Evolutionary conservation across 306 rosid genomes (phyloP).

Genomic region (Glycine tomentella): DNA sequence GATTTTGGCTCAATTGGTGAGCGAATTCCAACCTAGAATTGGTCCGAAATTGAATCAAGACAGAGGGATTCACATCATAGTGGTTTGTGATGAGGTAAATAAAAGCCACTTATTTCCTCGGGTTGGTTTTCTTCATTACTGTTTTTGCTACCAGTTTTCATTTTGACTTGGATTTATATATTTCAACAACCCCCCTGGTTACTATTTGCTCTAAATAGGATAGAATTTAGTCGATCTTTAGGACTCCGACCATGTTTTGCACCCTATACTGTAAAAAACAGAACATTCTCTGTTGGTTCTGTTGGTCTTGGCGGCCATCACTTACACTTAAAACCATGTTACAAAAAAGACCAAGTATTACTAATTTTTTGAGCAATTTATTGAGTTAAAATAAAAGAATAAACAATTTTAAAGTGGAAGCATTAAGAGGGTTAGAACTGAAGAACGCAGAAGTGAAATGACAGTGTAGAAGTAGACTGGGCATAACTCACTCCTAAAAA

Average conservation of each 20-base stretch:
- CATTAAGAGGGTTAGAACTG: no score
- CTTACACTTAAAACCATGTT: background rate
- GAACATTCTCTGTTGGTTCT: background rate
- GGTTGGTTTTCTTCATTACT: background rate
- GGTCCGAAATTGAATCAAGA: no score
- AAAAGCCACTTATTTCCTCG: background rate
- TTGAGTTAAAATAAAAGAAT: no score
- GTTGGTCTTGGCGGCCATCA: background rate
- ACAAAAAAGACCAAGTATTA: no score
- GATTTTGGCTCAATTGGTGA: no score
- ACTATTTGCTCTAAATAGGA: background rate
- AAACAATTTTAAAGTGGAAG: no score
- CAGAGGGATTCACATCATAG: no score
- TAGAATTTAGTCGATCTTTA: background rate
- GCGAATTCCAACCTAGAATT: no score
- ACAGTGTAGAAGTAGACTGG: no score
- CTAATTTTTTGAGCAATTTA: background rate
- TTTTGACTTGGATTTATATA: background rate
- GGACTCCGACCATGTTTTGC: background rate
- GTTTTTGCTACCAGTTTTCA: background rate
- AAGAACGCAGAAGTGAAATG: no score
- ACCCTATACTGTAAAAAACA: background rate
- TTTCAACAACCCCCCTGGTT: background rate
- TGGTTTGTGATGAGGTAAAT: background rate
- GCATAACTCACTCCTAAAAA: no score